These are phyloP conservation scores for Rhodomyrtus tomentosa DNA, from an alignment of 345 rosid species.

Conservation along the genomic window DNA sequence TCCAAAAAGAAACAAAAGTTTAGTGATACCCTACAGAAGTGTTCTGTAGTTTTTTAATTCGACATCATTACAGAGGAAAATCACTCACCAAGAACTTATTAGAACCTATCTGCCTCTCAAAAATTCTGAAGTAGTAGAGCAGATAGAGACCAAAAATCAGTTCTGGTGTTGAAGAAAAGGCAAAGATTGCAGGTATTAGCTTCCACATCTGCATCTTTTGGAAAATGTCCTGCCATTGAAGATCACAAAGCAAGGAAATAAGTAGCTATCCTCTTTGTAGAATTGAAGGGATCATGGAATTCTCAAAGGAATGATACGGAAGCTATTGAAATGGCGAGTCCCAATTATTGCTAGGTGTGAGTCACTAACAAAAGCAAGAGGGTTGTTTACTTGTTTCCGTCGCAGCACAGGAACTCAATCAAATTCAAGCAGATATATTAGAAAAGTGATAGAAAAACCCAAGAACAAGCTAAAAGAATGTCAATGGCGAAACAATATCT, in stretches of 20 bases:
- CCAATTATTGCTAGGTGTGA: background rate
- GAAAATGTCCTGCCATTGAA: constrained; percentile 57
- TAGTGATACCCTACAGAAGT: background rate
- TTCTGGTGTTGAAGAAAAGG: constrained; percentile 90
- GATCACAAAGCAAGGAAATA: background rate
- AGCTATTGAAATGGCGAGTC: background rate
- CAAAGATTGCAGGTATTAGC: constrained; percentile 58
- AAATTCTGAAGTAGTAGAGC: constrained; percentile 91
- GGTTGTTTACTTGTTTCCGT: background rate
- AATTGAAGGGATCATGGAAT: background rate
- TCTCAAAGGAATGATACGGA: background rate
- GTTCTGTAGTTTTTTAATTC: background rate
- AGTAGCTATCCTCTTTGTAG: background rate
- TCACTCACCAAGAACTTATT: constrained; percentile 75
- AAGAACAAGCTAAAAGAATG: background rate
- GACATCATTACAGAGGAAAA: background rate
- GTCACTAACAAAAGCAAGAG: background rate
- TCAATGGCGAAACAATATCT: background rate
- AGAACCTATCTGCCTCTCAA: constrained; percentile 99
- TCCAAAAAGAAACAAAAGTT: background rate
- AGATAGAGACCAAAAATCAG: constrained; percentile 86
- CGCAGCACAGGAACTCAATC: background rate
- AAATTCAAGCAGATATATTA: background rate
- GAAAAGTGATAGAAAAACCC: background rate
- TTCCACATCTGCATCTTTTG: constrained; percentile 56